Evolutionary conservation across 495 filamentous ascomycete genomes (phyloP), one percentile per base, ranked within the genome.

Genomic region (Penicillium longicatenatum): DNA sequence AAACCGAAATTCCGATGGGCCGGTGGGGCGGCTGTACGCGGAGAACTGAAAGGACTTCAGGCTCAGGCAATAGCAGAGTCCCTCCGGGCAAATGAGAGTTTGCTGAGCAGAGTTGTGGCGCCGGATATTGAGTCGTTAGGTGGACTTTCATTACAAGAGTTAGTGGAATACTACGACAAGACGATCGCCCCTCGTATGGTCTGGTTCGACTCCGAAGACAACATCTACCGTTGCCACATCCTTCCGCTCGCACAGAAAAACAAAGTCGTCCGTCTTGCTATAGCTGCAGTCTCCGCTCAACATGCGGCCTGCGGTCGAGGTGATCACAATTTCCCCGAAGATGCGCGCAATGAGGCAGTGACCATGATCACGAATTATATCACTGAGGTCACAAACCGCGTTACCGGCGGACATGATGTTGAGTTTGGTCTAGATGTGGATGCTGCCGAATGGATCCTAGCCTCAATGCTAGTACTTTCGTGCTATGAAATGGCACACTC

Each of bases 401-500:
- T 21, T 12, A 24, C 22, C 20, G 10, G 41, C 20, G 41, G 41
- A 44, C 41, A 46, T 14, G 43, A 46, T 46, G 20, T 24, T 14
- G 22, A 46, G 10, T 12, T 46, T 0, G 43, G 43, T n/a, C 43
- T 46, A 4, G 20, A 46, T 24, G 10, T 46, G 12, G 43, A 46
- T 12, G 43, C 20, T 11, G 43, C 43, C 1, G 43, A 46, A 46
- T 46, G 43, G 43, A 46, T 46, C 12, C 22, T 46, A 10, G 43
- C 43, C 43, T 24, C 43, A 12, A 46, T 46, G 43, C 43, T 46
- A 24, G 43, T 46, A 11, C 43, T 46, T 0, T 46, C 43, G 4
- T 46, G 43, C 9, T 46, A 46, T 24, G 43, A 46, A n/a, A 46
- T 46, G 43, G 43, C 43, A 2, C 43, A 46, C 22, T 46, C 43